phyloP scores from a whole-genome alignment of 1,139 yeast species.

The Suhomyces ambrosiae region DNA sequence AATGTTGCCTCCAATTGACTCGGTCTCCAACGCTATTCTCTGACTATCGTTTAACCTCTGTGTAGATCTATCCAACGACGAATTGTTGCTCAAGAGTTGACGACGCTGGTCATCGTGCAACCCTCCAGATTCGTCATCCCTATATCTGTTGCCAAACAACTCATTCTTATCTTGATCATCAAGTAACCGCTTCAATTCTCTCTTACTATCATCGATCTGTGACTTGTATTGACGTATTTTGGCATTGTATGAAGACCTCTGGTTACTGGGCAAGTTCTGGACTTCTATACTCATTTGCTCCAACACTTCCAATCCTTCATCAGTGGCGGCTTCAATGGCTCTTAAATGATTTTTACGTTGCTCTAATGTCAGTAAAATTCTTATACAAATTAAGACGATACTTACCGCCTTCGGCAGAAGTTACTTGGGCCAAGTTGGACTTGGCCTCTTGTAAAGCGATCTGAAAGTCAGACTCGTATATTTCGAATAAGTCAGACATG shows the following conservation, averaged over 20 bases:
- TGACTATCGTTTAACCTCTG: constrained; percentile 87
- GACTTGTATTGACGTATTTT: constrained; percentile 67
- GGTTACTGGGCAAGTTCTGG: constrained; percentile 73
- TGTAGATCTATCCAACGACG: constrained; percentile 78
- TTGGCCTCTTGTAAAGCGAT: constrained; percentile 71
- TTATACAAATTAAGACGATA: constrained; percentile 15
- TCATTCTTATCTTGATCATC: constrained; percentile 69
- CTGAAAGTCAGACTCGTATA: constrained; percentile 75
- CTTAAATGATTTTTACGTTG: constrained; percentile 50
- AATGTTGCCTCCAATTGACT: constrained; percentile 86
- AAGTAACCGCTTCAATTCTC: constrained; percentile 50
- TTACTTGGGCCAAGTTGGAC: constrained; percentile 62
- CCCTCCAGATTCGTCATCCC: constrained; percentile 35
- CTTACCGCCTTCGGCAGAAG: constrained; percentile 55
- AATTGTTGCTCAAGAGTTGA: constrained; percentile 75
- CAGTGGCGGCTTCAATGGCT: constrained; percentile 68
- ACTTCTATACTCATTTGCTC: constrained; percentile 84
- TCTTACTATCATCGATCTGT: constrained; percentile 61
- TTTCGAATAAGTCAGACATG: constrained; percentile 64
- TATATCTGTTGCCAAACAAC: constrained; percentile 62
- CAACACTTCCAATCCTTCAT: constrained; percentile 75
- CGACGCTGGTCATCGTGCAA: constrained; percentile 74
- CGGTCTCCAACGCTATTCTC: constrained; percentile 90
- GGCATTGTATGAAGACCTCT: constrained; percentile 68
- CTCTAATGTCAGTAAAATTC: constrained; percentile 10